A percentile compares a stretch with the other conserved stretches of the same genome.
These are phyloP conservation scores for Phytophthora hybrid DNA, from an alignment of 352 stramenopile species.

Conservation along the genomic window DNA sequence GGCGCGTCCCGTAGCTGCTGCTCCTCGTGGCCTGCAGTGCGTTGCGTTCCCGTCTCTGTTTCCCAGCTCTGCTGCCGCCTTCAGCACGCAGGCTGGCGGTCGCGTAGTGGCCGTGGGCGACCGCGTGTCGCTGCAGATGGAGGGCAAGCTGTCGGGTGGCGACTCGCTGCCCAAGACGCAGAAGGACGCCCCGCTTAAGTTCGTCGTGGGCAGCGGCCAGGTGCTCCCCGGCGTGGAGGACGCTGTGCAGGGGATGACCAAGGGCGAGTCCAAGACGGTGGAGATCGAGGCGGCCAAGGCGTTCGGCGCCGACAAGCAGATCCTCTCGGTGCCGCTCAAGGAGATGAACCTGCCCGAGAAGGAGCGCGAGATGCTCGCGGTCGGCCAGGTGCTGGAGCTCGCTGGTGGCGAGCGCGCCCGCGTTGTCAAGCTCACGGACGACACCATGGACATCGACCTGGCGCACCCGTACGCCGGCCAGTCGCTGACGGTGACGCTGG, in stretches of 20 bases:
- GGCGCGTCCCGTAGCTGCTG: conserved; percentile 1
- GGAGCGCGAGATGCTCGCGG: conserved; percentile 71
- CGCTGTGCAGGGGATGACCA: conserved; percentile 69
- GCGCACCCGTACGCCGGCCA: conserved; percentile 82
- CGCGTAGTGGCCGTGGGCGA: conserved; percentile 61
- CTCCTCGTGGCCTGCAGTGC: conserved; percentile 9
- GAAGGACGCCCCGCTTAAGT: conserved; percentile 60
- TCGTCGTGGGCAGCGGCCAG: conserved; percentile 76
- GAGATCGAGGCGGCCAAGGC: conserved; percentile 70
- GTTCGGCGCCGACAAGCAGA: conserved; percentile 72
- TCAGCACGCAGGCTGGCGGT: conserved; percentile 24
- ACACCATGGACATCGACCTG: conserved; percentile 80
- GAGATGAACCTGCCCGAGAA: conserved; percentile 79
- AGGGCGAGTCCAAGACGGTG: conserved; percentile 70
- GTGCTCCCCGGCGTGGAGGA: conserved; percentile 79
- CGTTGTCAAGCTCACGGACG: conserved; percentile 74
- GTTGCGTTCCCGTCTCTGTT: conserved; percentile 20
- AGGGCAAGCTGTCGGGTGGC: conserved; percentile 68
- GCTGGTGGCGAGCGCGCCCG: conserved; percentile 65
- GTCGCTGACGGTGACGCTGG: conserved; percentile 77
- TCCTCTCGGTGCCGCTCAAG: conserved; percentile 71
- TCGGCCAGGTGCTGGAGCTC: conserved; percentile 70
- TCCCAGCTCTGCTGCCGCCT: conserved; percentile 6
- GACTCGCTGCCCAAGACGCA: conserved; percentile 65
- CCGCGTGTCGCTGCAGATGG: conserved; percentile 75